Base-by-base conservation (phyloP, 345 rosid species). In the Leavenworthia alabamica region DNA sequence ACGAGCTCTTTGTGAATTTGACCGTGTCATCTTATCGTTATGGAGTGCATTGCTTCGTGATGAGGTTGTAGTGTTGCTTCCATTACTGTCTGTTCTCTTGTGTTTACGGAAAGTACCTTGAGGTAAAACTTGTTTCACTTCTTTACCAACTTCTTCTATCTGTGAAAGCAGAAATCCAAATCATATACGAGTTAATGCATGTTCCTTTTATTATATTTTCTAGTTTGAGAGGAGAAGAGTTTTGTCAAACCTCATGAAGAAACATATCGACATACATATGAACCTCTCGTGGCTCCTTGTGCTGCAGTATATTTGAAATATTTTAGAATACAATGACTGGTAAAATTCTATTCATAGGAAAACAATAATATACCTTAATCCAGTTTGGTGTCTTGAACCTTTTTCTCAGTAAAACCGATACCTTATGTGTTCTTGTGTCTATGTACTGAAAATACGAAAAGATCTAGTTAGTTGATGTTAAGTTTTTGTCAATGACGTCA, bases 221-320 rank as follows among this genome's bases (percentile, higher is more conserved):
- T 19, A 60, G 47, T 29, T 23, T 39, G 39, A 37, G 27, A 64
- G 43, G 41, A 58, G 36, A 50, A 50, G 13, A 54, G 64, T 55
- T 31, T 35, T 35, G 57, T 43, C 79, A 62, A 58, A 90, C 99
- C 99, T 94, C 95, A 70, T 83, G 92, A 64, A 86, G 82, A 76
- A 94, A 82, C 73, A 94, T 71, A 82, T 90, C 99, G 40, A 87
- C 95, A 70, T 77, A 90, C 99, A 94, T 90, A 52, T 94, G 99
- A 28, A 94, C 97, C 79, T 94, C 99, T 70, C 96, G 78, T 14
- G 99, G 99, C 79, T 94, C 99, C 85, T 87, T 94, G 78, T 94
- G 99, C 99, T 94, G 89, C 70, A 56, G 51, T 73, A 78, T 57
- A 60, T 68, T 32, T 55, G 58, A 46, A 69, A 53, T 49, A 35